Evolutionary conservation across 148 eudicot species (phyloP).

Genomic region (Nepenthes gracilis): DNA sequence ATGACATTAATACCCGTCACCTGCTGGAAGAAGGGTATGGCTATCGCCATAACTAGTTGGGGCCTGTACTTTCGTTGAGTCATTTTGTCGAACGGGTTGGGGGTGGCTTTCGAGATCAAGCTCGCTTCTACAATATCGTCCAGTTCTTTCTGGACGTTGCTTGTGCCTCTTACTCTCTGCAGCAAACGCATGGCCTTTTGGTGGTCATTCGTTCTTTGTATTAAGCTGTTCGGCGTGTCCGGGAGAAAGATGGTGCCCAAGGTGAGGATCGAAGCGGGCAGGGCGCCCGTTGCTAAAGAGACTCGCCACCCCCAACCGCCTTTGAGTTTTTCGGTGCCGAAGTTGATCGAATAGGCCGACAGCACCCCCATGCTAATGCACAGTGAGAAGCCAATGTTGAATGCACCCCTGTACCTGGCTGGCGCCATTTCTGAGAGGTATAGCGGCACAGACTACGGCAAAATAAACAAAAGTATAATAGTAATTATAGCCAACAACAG

Average conservation of each 20-base stretch:
- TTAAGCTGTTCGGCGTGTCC: slow-evolving; percentile 58
- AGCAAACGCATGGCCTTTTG: slow-evolving; percentile 24
- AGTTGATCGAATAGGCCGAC: slow-evolving; percentile 28
- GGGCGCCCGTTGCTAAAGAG: slow-evolving; percentile 32
- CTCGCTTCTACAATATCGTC: slow-evolving; percentile 22
- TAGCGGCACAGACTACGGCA: slow-evolving; percentile 14
- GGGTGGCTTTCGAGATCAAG: slow-evolving; percentile 11
- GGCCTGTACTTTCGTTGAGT: slow-evolving; percentile 19
- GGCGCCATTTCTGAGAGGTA: slow-evolving; percentile 75
- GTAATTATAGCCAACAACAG: too few relatives aligned
- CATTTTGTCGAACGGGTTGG: slow-evolving; percentile 16
- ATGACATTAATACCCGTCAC: slow-evolving; percentile 32
- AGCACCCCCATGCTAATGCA: slow-evolving; percentile 30
- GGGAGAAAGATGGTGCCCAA: slow-evolving; percentile 43
- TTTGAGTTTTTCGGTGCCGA: slow-evolving; percentile 20
- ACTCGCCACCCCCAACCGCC: slow-evolving; percentile 60
- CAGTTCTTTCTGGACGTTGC: slow-evolving; percentile 21
- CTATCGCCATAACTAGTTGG: slow-evolving; percentile 27
- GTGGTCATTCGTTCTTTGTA: slow-evolving; percentile 19
- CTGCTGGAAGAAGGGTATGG: slow-evolving; percentile 34
- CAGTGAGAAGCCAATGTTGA: slow-evolving; percentile 49
- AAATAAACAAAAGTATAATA: too few relatives aligned
- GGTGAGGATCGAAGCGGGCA: slow-evolving; percentile 35
- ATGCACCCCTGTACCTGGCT: slow-evolving; percentile 42
- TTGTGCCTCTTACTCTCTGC: slow-evolving; percentile 31